phyloP scores from a whole-genome alignment of 2,329 filamentous ascomycete species.

The Nemania bipapillata region DNA sequence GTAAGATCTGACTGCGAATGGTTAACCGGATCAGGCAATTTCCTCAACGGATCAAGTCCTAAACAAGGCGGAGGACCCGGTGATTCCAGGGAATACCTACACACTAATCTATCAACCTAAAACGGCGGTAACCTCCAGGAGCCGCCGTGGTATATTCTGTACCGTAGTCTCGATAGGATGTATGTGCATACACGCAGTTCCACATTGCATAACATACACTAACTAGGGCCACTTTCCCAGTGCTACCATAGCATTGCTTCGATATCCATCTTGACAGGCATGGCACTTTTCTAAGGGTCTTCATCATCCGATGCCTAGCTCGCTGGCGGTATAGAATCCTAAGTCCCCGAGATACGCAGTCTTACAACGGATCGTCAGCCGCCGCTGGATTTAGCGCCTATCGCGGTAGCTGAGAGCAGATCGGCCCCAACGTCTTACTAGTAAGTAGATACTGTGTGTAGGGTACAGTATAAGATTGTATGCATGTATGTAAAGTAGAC shows the following conservation, averaged over 20 bases:
- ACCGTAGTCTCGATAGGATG: too few species aligned
- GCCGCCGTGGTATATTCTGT: neutral
- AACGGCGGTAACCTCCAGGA: neutral
- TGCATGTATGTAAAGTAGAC: neutral
- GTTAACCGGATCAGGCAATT: conserved; percentile 28
- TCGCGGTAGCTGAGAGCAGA: conserved; percentile 11
- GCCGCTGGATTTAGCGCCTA: conserved; percentile 12
- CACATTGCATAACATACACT: neutral
- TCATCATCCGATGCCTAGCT: neutral
- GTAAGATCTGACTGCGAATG: conserved; percentile 17
- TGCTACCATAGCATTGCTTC: conserved; percentile 13
- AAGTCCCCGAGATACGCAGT: conserved; percentile 11
- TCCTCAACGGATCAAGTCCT: conserved; percentile 17
- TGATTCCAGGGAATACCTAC: neutral
- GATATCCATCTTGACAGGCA: neutral
- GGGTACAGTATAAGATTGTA: too few species aligned
- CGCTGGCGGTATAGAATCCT: neutral
- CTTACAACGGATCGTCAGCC: conserved; percentile 1
- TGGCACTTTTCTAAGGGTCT: conserved; percentile 1
- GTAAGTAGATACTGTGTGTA: too few species aligned
- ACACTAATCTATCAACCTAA: neutral
- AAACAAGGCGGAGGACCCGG: neutral
- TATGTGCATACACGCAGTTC: too few species aligned
- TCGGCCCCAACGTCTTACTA: neutral
- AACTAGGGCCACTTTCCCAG: neutral